Evolutionary conservation across 1,284 basidiomycete genomes (phyloP).

Genomic region (Sanghuangporus weigelae): DNA sequence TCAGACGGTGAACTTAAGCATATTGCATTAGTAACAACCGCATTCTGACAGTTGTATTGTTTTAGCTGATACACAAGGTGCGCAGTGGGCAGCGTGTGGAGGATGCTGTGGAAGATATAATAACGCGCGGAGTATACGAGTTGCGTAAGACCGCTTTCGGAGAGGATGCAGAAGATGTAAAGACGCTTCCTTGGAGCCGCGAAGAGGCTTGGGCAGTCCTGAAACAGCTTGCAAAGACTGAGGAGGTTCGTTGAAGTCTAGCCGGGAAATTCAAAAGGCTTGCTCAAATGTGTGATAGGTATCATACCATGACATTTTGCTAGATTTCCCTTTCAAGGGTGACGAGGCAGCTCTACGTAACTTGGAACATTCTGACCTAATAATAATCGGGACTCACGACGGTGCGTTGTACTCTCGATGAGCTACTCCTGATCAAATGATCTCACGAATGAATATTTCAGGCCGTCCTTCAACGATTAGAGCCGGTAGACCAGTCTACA

Average conservation of each 20-base stretch:
- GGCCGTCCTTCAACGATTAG: constrained; percentile 81
- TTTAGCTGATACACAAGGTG: constrained; percentile 80
- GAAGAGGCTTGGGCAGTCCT: constrained; percentile 89
- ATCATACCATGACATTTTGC: constrained; percentile 78
- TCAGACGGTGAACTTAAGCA: constrained; percentile 53
- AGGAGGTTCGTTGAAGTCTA: constrained; percentile 49
- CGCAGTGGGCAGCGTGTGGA: constrained; percentile 66
- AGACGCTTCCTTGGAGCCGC: constrained; percentile 76
- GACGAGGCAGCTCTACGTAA: constrained; percentile 77
- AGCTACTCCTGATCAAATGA: not conserved
- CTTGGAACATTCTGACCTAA: constrained; percentile 89
- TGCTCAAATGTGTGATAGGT: constrained; percentile 38
- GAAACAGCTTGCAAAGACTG: constrained; percentile 61
- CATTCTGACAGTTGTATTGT: not conserved
- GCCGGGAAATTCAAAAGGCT: not conserved
- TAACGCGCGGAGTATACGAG: constrained; percentile 75
- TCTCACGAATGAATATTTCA: constrained; percentile 26
- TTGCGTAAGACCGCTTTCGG: constrained; percentile 91
- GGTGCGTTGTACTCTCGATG: constrained; percentile 35
- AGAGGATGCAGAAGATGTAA: constrained; percentile 85
- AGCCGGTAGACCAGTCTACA: constrained; percentile 88
- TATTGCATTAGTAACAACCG: not conserved
- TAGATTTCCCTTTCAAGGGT: constrained; percentile 89
- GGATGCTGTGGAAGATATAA: constrained; percentile 87
- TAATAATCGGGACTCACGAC: constrained; percentile 72